phyloP scores from a whole-genome alignment of 768 basidiomycete species.

The Hericium alpestre region DNA sequence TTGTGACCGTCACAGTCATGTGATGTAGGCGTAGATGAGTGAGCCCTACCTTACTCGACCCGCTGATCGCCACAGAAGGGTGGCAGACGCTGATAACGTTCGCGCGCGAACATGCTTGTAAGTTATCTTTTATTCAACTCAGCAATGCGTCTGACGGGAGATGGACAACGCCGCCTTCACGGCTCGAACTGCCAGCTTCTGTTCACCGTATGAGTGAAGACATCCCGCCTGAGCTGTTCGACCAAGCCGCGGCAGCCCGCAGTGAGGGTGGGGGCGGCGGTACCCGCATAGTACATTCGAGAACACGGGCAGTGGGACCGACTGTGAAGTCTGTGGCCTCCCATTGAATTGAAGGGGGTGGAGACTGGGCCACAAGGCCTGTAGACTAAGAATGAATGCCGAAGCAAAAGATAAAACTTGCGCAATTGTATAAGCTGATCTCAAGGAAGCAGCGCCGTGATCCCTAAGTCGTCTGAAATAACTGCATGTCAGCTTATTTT shows the following conservation, averaged over 20 bases:
- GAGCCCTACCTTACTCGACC: too few relatives aligned
- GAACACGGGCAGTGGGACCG: slow-evolving; percentile 58
- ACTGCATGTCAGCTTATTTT: too few relatives aligned
- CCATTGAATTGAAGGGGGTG: slow-evolving; percentile 28
- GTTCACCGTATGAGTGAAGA: slow-evolving; percentile 43
- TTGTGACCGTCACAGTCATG: too few relatives aligned
- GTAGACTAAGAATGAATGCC: too few relatives aligned
- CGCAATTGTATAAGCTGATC: too few relatives aligned
- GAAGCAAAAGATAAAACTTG: not conserved
- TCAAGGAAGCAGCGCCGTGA: too few relatives aligned
- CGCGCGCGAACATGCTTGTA: too few relatives aligned
- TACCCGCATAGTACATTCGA: slow-evolving; percentile 73
- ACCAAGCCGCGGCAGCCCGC: slow-evolving; percentile 39
- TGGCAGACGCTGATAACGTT: too few relatives aligned
- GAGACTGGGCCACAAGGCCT: slow-evolving; percentile 21
- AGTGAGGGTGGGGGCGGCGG: slow-evolving; percentile 23
- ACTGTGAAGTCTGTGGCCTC: slow-evolving; percentile 89
- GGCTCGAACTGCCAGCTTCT: slow-evolving; percentile 5
- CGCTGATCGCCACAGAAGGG: slow-evolving; percentile 53
- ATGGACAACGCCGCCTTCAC: not conserved
- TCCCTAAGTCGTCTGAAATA: too few relatives aligned
- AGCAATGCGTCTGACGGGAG: too few relatives aligned
- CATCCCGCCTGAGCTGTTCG: slow-evolving; percentile 69
- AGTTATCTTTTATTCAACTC: too few relatives aligned
- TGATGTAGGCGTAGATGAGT: too few relatives aligned